Conservation (phyloP, 192 early-diverging fungal genomes). For the Kickxella alabastrina region DNA sequence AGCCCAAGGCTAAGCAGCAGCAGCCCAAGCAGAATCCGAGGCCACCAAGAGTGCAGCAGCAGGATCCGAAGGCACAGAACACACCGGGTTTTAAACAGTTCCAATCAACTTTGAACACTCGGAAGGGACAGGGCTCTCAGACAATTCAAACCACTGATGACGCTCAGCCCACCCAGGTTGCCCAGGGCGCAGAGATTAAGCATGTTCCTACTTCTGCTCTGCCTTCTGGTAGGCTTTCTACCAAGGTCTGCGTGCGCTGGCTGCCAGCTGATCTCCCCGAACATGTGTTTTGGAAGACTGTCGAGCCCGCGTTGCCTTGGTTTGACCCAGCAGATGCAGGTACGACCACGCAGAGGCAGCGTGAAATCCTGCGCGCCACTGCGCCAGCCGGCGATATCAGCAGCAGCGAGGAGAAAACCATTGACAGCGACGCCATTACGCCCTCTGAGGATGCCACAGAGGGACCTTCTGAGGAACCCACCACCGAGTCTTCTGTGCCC, state of each 20-base stretch:
- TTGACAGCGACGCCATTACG: too few species aligned
- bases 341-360: constrained; percentile 3
- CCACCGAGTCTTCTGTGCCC: neutral
- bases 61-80: too few species aligned
- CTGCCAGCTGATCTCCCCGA: constrained; percentile 43
- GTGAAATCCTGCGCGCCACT: constrained; percentile 5
- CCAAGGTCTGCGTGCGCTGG: constrained; percentile 46
- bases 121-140: neutral
- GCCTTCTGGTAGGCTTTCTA: too few species aligned
- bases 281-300: constrained; percentile 43
- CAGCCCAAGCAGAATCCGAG: neutral
- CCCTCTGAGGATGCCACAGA: neutral
- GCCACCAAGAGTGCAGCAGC: neutral
- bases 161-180: too few species aligned
- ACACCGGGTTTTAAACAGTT: too few species aligned
- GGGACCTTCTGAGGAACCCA: neutral
- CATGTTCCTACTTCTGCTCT: too few species aligned
- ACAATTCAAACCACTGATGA: neutral
- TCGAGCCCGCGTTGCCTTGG: constrained; percentile 42
- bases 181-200: too few species aligned
- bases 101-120: too few species aligned
- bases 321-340: constrained; percentile 17
- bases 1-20: neutral
- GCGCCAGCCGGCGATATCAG: neutral
- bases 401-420: neutral